phyloP scores from a whole-genome alignment of 1,139 yeast species.

The Hyphopichia wangnamkhiaoensis region DNA sequence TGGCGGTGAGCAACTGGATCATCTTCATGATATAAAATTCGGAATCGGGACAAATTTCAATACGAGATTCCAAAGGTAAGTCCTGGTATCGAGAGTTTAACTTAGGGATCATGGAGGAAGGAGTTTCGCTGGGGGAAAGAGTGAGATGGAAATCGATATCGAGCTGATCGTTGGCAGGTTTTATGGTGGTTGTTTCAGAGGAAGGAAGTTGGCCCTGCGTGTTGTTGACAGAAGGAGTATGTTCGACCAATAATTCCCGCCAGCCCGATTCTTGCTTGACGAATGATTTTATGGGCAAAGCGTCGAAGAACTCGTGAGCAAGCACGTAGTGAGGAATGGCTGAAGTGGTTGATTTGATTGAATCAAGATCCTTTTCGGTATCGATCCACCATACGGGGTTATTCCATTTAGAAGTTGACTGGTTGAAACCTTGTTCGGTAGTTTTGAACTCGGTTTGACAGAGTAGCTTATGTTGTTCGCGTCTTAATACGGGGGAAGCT shows the following conservation, averaged over 20 bases:
- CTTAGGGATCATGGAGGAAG: conserved; percentile 61
- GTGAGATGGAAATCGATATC: conserved; percentile 59
- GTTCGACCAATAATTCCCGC: conserved; percentile 76
- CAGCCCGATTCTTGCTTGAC: conserved; percentile 65
- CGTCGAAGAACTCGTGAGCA: conserved; percentile 89
- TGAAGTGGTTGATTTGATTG: conserved; percentile 58
- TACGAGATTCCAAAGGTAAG: conserved; percentile 56
- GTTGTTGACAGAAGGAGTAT: conserved; percentile 43
- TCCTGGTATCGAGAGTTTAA: conserved; percentile 52
- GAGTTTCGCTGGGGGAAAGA: conserved; percentile 60
- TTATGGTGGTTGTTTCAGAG: conserved; percentile 5
- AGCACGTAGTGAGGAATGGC: conserved; percentile 59
- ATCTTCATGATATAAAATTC: conserved; percentile 53
- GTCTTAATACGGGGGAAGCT: conserved; percentile 66
- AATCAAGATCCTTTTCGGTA: conserved; percentile 56
- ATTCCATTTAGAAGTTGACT: conserved; percentile 53
- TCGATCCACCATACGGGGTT: conserved; percentile 67
- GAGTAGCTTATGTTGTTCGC: conserved; percentile 54
- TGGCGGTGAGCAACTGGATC: conserved; percentile 45
- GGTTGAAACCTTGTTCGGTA: conserved; percentile 33
- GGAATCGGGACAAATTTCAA: conserved; percentile 79
- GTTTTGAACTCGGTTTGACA: conserved; percentile 36
- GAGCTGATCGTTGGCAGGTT: conserved; percentile 13
- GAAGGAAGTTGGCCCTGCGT: conserved; percentile 32
- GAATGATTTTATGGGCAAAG: conserved; percentile 76